phyloP scores from a whole-genome alignment of 495 filamentous ascomycete species.

The Chaetomium fimeti region DNA sequence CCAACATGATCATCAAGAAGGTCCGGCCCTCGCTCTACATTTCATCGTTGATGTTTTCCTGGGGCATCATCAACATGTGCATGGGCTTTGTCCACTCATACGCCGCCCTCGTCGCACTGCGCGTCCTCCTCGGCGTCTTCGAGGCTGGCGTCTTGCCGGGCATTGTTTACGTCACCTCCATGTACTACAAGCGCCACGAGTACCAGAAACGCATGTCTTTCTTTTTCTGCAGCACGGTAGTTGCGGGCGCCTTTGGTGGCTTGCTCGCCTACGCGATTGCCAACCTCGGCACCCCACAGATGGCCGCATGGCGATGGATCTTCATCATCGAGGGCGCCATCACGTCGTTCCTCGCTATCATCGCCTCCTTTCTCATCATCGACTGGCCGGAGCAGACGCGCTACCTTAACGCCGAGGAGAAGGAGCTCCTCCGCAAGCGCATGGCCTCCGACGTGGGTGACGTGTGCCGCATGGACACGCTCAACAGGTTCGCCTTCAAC shows the following conservation, averaged over 20 bases:
- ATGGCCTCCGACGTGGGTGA: conserved; percentile 63
- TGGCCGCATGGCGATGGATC: conserved; percentile 60
- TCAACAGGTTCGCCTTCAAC: conserved; percentile 68
- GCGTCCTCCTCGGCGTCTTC: conserved; percentile 57
- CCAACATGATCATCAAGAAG: conserved; percentile 60
- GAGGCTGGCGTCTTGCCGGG: conserved; percentile 67
- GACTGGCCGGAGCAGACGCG: conserved; percentile 57
- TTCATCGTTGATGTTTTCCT: conserved; percentile 46
- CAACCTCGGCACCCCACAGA: conserved; percentile 4
- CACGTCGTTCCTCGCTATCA: conserved; percentile 51
- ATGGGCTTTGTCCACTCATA: conserved; percentile 43
- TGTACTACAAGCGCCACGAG: conserved; percentile 66
- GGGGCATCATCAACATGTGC: conserved; percentile 43
- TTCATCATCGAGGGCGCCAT: conserved; percentile 63
- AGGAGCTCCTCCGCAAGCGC: conserved; percentile 46
- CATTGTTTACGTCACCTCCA: conserved; percentile 63
- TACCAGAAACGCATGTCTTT: conserved; percentile 63
- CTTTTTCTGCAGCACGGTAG: conserved; percentile 65
- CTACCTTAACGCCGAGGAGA: conserved; percentile 56
- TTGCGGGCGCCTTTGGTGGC: conserved; percentile 66
- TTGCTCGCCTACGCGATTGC: conserved; percentile 47
- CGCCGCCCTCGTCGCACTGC: conserved; percentile 42
- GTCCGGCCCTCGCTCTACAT: conserved; percentile 62
- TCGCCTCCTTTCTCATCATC: conserved; percentile 52
- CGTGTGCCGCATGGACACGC: conserved; percentile 58